Base-by-base conservation (phyloP, 257 asterid genomes). In the Nicotiana obtusifolia region DNA sequence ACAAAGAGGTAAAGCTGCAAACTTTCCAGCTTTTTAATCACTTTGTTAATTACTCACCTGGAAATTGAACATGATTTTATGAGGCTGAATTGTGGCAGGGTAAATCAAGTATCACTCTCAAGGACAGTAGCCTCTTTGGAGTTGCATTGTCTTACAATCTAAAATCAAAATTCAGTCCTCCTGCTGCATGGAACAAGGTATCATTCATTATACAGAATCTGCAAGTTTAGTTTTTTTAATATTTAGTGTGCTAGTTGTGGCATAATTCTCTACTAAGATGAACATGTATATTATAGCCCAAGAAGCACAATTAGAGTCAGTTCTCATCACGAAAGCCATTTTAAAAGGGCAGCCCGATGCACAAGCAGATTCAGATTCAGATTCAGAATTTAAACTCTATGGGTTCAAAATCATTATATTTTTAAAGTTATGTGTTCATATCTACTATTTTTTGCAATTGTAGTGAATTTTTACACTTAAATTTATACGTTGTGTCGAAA, bases 121-220 rank as follows among this genome's bases (percentile, higher is more conserved):
- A 91, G 87, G 97, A 92, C 80, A 87, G 94, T 2, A 82, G 90
- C 83, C 86, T 95, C 5, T 88, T 94, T 84, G 99, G 99, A 81
- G 90, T 88, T 15, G 84, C 99, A 60, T 71, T 94, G 33, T 87
- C 91, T 2, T 93, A 88, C 81, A 86, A 90, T 68, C 81, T 86
- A 59, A 95, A 91, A 82, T 84, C 86, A 64, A 93, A 89, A 11
- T 85, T 85, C 47, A 87, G 76, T 82, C 78, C 87, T 56, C 87
- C 92, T 57, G 73, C 91, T 49, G 79, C 88, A 66, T 88, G 85
- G 84, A 75, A 81, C 86, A 92, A 91, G 97, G 94, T 90, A 49
- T 71, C 54, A 26, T 3, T 8, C 28, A 49, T 37, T 49, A 61
- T 61, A 61, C 19, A 69, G 0, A 5, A 4, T 41, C 57, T 20